Conservation (phyloP, 345 rosid genomes). For the Carallia pectinifolia region DNA sequence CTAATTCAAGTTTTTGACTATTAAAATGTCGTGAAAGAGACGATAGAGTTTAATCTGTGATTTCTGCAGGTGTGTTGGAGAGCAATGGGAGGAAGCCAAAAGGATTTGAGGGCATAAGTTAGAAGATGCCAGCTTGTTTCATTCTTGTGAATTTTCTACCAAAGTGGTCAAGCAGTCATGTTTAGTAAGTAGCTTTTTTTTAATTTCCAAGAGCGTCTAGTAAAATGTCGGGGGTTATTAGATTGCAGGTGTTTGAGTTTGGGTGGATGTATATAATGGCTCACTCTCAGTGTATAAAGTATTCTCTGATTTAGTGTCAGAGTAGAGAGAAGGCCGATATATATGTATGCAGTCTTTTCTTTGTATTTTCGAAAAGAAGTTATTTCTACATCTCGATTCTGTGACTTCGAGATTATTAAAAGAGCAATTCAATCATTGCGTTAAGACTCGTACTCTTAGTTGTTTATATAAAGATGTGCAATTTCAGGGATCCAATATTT, state of each 20-base stretch:
- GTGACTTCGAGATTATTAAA: no score
- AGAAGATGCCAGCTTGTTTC: slow-evolving; percentile 24
- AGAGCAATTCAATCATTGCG: no score
- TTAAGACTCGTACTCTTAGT: no score
- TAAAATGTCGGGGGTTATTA: slow-evolving; percentile 9
- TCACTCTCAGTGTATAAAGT: no score
- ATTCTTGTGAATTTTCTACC: slow-evolving; percentile 15
- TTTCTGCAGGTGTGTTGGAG: slow-evolving; percentile 47
- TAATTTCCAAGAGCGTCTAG: slow-evolving; percentile 9
- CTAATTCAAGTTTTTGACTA: neutral
- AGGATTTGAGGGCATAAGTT: slow-evolving; percentile 46
- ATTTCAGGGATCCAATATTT: neutral
- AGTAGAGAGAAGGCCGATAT: no score
- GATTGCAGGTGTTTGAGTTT: slow-evolving; percentile 1
- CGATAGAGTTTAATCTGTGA: slow-evolving; percentile 15
- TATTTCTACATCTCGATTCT: no score
- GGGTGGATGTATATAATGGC: neutral
- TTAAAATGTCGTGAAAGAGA: neutral
- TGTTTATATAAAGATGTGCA: slow-evolving; percentile 14
- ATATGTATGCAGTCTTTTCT: no score
- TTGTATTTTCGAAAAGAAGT: no score
- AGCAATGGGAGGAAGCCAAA: slow-evolving; percentile 49
- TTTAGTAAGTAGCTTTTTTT: neutral
- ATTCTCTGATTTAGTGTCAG: no score
- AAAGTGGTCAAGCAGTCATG: neutral